These are phyloP conservation scores for Candolleomyces aberdarensis DNA, from an alignment of 768 basidiomycete genomes.

Conservation along the genomic window DNA sequence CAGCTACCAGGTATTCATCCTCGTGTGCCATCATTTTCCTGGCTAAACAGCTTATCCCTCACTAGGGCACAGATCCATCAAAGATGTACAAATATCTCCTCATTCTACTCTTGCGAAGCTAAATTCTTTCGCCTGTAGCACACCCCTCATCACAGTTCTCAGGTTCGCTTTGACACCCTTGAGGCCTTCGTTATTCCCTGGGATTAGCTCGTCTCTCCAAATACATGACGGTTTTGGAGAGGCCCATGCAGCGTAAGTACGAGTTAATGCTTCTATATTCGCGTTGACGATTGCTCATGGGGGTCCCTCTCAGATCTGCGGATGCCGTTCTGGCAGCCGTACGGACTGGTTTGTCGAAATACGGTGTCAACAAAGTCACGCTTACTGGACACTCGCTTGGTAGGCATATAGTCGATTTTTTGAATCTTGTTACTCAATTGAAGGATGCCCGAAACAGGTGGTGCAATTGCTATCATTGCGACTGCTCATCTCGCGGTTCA, in stretches of 20 bases:
- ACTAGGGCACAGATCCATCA: conserved; percentile 10
- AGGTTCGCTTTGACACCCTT: conserved; percentile 38
- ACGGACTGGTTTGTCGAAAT: conserved; percentile 6
- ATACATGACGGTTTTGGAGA: conserved; percentile 56
- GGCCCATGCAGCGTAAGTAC: conserved; percentile 36
- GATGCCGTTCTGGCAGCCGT: conserved; percentile 26
- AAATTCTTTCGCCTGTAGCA: conserved; percentile 21
- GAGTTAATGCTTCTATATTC: neutral
- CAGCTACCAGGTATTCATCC: conserved; percentile 26
- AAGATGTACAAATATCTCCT: conserved; percentile 8
- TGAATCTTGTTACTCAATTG: conserved; percentile 21
- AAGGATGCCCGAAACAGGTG: conserved; percentile 38
- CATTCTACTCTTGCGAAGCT: neutral
- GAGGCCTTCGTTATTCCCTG: conserved; percentile 52
- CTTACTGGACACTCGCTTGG: conserved; percentile 27
- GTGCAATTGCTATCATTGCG: conserved; percentile 51
- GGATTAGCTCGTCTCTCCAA: conserved; percentile 37
- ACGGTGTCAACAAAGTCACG: conserved; percentile 29
- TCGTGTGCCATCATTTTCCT: neutral
- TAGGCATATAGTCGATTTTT: neutral
- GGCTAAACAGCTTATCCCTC: neutral
- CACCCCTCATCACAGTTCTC: conserved; percentile 48
- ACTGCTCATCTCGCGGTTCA: conserved; percentile 45
- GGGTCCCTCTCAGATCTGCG: conserved; percentile 29
- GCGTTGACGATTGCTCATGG: neutral